A percentile compares a stretch with the other conserved stretches of the same genome.
Conservation (phyloP, 768 basidiomycete species). For the Auricularia heimuer region DNA sequence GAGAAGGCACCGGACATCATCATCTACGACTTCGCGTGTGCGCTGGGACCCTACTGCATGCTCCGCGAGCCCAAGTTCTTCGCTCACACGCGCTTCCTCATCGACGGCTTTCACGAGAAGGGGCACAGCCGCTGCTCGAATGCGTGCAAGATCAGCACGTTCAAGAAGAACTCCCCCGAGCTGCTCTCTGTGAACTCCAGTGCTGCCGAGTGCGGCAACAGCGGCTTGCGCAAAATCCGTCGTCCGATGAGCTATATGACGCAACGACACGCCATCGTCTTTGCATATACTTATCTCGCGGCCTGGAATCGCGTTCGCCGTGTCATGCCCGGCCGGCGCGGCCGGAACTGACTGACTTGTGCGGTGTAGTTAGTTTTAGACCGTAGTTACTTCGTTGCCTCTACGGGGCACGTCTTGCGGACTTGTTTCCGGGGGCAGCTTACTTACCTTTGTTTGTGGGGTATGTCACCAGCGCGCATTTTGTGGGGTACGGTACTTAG, state of each 20-base stretch:
- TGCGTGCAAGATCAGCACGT: conserved; percentile 22
- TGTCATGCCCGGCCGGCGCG: not conserved
- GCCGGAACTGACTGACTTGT: too few relatives aligned
- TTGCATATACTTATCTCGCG: conserved; percentile 9
- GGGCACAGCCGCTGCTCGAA: conserved; percentile 26
- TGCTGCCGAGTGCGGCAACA: conserved; percentile 28
- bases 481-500: too few relatives aligned
- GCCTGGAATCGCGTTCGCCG: not conserved
- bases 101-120: conserved; percentile 26
- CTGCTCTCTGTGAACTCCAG: conserved; percentile 23
- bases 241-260: conserved; percentile 24
- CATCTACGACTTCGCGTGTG: conserved; percentile 27
- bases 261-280: conserved; percentile 20
- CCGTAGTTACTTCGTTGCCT: too few relatives aligned
- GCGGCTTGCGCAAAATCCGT: conserved; percentile 17
- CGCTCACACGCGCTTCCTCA: conserved; percentile 22
- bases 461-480: too few relatives aligned
- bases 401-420: too few relatives aligned
- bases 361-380: too few relatives aligned
- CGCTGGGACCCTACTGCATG: conserved; percentile 25
- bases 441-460: too few relatives aligned
- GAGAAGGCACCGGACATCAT: conserved; percentile 18
- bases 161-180: conserved; percentile 16
- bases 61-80: conserved; percentile 22
- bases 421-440: too few relatives aligned